Evolutionary conservation across 257 asterid species (phyloP), one percentile per base, ranked within the genome.

Genomic region (Euphrasia confusa): DNA sequence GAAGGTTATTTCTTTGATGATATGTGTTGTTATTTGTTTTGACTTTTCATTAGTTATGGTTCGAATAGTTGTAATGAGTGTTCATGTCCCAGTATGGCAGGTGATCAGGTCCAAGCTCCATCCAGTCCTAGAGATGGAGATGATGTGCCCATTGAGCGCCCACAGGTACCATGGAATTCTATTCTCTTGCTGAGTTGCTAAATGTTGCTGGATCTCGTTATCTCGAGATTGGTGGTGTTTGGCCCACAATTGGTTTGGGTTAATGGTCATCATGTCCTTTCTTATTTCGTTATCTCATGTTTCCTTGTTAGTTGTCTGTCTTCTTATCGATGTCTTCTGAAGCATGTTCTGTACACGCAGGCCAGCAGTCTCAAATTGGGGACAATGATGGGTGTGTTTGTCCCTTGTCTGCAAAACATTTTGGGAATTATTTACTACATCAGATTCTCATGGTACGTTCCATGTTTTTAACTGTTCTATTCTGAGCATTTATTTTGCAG

Each of bases 311-410:
- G 17, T 52, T 35, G 14, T 21, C 39, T 53, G 33, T 60, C 40
- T 66, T 47, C 69, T 48, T 65, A 32, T 58, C 42, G 17, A 60
- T 59, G 39, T 67, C 60, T 15, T 33, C 72, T 80, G 61, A 80
- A 37, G 42, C 61, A 45, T 58, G 66, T 63, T 68, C 27, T 54
- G 50, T 35, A 44, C 70, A 58, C 71, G 77, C 85, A 92, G 99
- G 81, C 74, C 55, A 63, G 77, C 77, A 82, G 74, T 70, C 75
- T 83, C 73, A 84, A 92, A 78, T 71, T 78, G 67, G 99, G 99
- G 56, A 92, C 97, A 44, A 75, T 87, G 97, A 92, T 92, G 99
- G 99, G 99, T 63, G 99, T 92, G 33, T 89, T 92, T 71, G 80
- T 92, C 63, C 99, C 99, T 71, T 92, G 99, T 77, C 78, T 92